phyloP scores from a whole-genome alignment of 148 eudicot species.

The Polygonum aviculare region DNA sequence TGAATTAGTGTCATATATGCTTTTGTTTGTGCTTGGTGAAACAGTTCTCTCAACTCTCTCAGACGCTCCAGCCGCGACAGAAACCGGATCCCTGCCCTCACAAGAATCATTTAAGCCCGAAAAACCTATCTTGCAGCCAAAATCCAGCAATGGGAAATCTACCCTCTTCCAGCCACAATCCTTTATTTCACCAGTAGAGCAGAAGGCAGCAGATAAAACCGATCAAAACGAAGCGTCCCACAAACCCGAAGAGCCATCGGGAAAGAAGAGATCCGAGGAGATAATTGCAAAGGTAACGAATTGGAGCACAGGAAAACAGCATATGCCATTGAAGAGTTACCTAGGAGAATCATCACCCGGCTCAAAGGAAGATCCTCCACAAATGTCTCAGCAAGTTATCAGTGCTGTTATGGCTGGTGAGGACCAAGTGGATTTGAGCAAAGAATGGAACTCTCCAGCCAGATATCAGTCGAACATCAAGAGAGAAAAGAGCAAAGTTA shows the following conservation, averaged over 20 bases:
- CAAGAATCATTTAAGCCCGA: constrained; percentile 12
- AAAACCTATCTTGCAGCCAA: constrained; percentile 11
- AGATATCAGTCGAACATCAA: constrained; percentile 46
- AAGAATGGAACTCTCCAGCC: constrained; percentile 75
- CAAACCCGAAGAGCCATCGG: constrained; percentile 24
- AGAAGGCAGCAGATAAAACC: constrained; percentile 9
- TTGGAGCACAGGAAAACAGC: constrained; percentile 44
- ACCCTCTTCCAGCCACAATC: constrained; percentile 30
- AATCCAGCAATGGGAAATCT: constrained; percentile 17
- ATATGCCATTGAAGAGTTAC: constrained; percentile 50
- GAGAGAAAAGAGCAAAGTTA: constrained; percentile 48
- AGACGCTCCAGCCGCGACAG: constrained; percentile 15
- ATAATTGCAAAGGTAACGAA: constrained; percentile 54
- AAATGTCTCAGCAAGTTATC: constrained; percentile 22
- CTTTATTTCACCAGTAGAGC: constrained; percentile 30
- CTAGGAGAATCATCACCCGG: constrained; percentile 53
- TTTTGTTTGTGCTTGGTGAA: constrained; percentile 8
- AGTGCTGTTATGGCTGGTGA: constrained; percentile 17
- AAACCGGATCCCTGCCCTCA: constrained; percentile 16
- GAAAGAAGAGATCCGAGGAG: constrained; percentile 49
- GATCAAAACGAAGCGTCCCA: constrained; percentile 19
- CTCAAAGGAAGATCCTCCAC: constrained; percentile 19
- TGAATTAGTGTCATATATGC: not conserved
- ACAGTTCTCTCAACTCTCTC: constrained; percentile 25
- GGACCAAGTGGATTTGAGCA: constrained; percentile 15